Evolutionary conservation across 768 basidiomycete species (phyloP).

Genomic region (Cystoderma amianthinum): DNA sequence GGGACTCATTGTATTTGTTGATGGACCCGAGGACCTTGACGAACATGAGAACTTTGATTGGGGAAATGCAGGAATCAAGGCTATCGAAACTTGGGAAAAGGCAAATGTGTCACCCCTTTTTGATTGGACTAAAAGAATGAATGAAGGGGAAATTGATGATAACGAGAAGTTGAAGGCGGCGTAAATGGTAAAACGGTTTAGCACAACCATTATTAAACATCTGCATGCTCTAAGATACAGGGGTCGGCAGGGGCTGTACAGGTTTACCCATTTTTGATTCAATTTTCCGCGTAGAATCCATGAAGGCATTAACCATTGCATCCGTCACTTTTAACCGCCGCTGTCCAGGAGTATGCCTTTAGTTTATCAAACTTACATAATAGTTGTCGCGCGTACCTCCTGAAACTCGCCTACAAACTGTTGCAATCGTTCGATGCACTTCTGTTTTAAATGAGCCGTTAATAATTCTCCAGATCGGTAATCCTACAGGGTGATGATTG

Average conservation of each 20-base stretch:
- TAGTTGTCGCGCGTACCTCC: slow-evolving; percentile 32
- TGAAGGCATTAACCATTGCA: slow-evolving; percentile 65
- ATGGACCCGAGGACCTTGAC: slow-evolving; percentile 49
- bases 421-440: slow-evolving; percentile 79
- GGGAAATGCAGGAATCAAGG: slow-evolving; percentile 63
- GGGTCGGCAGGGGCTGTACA: no score
- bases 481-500: slow-evolving; percentile 45
- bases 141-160: background rate
- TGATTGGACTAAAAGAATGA: slow-evolving; percentile 38
- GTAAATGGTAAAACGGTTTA: background rate
- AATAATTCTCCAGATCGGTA: slow-evolving; percentile 85
- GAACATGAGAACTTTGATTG: slow-evolving; percentile 67
- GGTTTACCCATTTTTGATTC: slow-evolving; percentile 43
- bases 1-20: slow-evolving; percentile 64
- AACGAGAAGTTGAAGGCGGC: background rate
- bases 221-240: background rate
- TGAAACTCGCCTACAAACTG: slow-evolving; percentile 84
- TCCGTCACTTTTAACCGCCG: slow-evolving; percentile 77
- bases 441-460: slow-evolving; percentile 87
- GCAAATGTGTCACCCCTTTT: slow-evolving; percentile 25
- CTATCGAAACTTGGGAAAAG: slow-evolving; percentile 54
- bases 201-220: background rate
- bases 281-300: slow-evolving; percentile 78
- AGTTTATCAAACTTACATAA: slow-evolving; percentile 4
- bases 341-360: slow-evolving; percentile 30